phyloP scores from a whole-genome alignment of 176 grass and related monocot species.

The maize (Zea mays) region Zm-B73-REFERENCE-NAM-5.0 NC_050100.1:6284001-6284500 shows the following conservation, averaged over 20 bases:
- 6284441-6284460: slow-evolving; percentile 34
- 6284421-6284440: slow-evolving; percentile 23
- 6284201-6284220: slow-evolving; percentile 23
- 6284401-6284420: background rate
- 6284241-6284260: slow-evolving; percentile 25
- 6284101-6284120: slow-evolving; percentile 30
- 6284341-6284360: slow-evolving; percentile 10
- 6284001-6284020: background rate
- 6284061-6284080: background rate
- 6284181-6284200: slow-evolving; percentile 6
- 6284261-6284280: slow-evolving; percentile 22
- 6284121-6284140: slow-evolving; percentile 30
- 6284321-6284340: slow-evolving; percentile 19
- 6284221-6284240: slow-evolving; percentile 13
- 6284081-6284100: slow-evolving; percentile 17
- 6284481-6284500: slow-evolving; percentile 33
- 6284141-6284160: slow-evolving; percentile 32
- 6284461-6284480: slow-evolving; percentile 36
- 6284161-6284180: slow-evolving; percentile 9
- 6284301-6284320: background rate
- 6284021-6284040: slow-evolving; percentile 18
- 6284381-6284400: no score
- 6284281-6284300: background rate
- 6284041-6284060: slow-evolving; percentile 13
- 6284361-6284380: background rate